A percentile compares a stretch with the other conserved stretches of the same genome.
Conservation (phyloP, 768 basidiomycete species). For the Trametes maxima region DNA sequence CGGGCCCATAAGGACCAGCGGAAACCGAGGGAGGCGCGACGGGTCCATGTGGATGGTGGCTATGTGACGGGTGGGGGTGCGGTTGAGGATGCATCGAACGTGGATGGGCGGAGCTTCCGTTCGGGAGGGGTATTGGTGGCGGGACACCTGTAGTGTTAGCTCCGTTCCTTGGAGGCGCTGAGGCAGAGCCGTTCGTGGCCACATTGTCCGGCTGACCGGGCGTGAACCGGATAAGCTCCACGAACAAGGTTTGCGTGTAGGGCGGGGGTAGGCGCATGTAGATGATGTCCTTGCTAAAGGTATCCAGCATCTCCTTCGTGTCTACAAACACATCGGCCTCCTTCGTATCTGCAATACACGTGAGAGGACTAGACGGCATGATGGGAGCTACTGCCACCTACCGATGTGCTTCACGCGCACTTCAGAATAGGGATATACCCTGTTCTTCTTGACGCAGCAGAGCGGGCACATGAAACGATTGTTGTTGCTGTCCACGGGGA, state of each 20-base stretch:
- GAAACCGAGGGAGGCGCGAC: conserved; percentile 33
- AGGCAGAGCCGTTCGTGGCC: conserved; percentile 26
- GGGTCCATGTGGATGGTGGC: conserved; percentile 44
- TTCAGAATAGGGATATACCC: conserved; percentile 71
- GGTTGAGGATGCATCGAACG: conserved; percentile 19
- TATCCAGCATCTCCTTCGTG: conserved; percentile 72
- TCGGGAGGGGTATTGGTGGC: conserved; percentile 6
- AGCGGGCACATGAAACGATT: conserved; percentile 70
- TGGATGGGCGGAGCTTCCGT: conserved; percentile 19
- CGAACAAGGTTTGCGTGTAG: conserved; percentile 66
- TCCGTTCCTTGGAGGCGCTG: conserved; percentile 24
- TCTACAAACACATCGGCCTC: conserved; percentile 68
- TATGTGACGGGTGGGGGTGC: conserved; percentile 6
- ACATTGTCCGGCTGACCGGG: conserved; percentile 53
- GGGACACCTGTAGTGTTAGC: background rate
- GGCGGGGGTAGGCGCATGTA: conserved; percentile 69
- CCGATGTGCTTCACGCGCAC: conserved; percentile 70
- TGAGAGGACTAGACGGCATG: conserved; percentile 7
- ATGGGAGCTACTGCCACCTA: conserved; percentile 34
- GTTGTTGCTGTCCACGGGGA: conserved; percentile 47
- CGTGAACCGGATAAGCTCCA: conserved; percentile 69
- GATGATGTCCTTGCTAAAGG: conserved; percentile 69
- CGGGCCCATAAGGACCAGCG: conserved; percentile 10
- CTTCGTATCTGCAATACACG: conserved; percentile 42
- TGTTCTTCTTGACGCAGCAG: conserved; percentile 76